Conservation (phyloP, 768 basidiomycete species). For the Xerocomus potaroensis region DNA sequence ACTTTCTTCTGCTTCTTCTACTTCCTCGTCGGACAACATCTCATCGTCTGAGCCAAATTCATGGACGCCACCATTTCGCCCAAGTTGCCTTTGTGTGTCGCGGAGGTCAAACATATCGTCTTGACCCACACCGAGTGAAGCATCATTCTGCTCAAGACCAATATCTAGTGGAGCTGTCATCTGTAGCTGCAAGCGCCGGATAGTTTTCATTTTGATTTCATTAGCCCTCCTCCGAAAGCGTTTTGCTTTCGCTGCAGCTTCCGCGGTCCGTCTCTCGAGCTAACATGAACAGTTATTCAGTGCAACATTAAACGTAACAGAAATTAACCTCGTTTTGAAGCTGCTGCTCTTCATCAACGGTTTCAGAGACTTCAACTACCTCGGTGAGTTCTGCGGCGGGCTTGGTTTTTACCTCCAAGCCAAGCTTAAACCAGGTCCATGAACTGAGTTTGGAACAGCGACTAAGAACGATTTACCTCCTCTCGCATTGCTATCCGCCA, state of each 20-base stretch:
- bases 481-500: slow-evolving; percentile 88
- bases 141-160: slow-evolving; percentile 79
- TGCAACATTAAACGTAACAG: not conserved
- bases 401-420: slow-evolving; percentile 76
- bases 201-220: slow-evolving; percentile 81
- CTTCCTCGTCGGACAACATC: slow-evolving; percentile 40
- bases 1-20: slow-evolving; percentile 21
- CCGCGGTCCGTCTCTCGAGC: slow-evolving; percentile 81
- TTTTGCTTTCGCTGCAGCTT: slow-evolving; percentile 67
- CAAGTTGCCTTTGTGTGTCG: slow-evolving; percentile 47
- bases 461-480: slow-evolving; percentile 49
- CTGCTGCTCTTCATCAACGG: slow-evolving; percentile 82
- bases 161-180: slow-evolving; percentile 99
- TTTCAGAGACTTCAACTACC: slow-evolving; percentile 56
- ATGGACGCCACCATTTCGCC: slow-evolving; percentile 38
- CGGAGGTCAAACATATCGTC: slow-evolving; percentile 88
- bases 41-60: slow-evolving; percentile 41
- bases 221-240: slow-evolving; percentile 82
- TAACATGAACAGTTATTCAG: slow-evolving; percentile 29
- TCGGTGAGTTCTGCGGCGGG: slow-evolving; percentile 75
- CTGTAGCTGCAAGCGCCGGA: slow-evolving; percentile 92
- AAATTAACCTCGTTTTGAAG: slow-evolving; percentile 78
- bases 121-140: slow-evolving; percentile 66
- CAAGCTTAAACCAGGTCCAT: slow-evolving; percentile 47
- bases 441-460: slow-evolving; percentile 1